Conservation (phyloP, 2,329 filamentous ascomycete genomes). For the Colletotrichum trifolii region DNA sequence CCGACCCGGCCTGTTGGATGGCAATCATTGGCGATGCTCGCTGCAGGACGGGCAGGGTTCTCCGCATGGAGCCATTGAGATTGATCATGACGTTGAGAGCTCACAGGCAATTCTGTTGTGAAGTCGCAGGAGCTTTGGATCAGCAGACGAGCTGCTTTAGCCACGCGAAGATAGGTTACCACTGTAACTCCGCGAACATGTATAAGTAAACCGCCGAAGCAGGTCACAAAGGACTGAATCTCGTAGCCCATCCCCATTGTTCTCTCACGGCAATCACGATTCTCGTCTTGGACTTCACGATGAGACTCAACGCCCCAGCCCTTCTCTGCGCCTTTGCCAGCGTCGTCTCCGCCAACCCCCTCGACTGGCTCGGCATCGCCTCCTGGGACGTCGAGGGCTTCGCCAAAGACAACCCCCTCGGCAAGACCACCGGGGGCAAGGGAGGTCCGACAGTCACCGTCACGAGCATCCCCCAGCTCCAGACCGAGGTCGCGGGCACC, state of each 20-base stretch:
- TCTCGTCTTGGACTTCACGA: neutral
- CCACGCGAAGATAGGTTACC: too few species aligned
- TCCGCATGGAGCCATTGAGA: conserved; percentile 21
- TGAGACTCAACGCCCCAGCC: conserved; percentile 29
- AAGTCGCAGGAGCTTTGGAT: neutral
- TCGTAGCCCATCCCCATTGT: too few species aligned
- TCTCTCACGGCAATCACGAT: too few species aligned
- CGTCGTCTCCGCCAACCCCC: conserved; percentile 18
- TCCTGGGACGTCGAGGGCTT: conserved; percentile 41
- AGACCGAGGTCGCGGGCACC: conserved; percentile 55
- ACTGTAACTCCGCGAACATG: too few species aligned
- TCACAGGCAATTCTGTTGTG: neutral
- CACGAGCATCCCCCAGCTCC: conserved; percentile 54
- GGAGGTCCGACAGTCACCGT: conserved; percentile 61
- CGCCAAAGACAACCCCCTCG: conserved; percentile 49
- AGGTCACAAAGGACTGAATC: too few species aligned
- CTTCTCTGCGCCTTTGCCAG: conserved; percentile 19
- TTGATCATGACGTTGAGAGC: neutral
- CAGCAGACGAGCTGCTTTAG: neutral
- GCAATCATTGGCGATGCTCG: conserved; percentile 13
- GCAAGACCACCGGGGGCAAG: conserved; percentile 51
- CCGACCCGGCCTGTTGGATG: conserved; percentile 10
- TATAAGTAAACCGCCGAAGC: conserved; percentile 6
- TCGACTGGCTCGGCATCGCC: conserved; percentile 41
- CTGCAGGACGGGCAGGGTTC: conserved; percentile 22